Percentiles rank a stretch among this genome's conserved stretches.
Evolutionary conservation across 352 stramenopile genomes (phyloP).

Genomic region (Pythium oligandrum): DNA sequence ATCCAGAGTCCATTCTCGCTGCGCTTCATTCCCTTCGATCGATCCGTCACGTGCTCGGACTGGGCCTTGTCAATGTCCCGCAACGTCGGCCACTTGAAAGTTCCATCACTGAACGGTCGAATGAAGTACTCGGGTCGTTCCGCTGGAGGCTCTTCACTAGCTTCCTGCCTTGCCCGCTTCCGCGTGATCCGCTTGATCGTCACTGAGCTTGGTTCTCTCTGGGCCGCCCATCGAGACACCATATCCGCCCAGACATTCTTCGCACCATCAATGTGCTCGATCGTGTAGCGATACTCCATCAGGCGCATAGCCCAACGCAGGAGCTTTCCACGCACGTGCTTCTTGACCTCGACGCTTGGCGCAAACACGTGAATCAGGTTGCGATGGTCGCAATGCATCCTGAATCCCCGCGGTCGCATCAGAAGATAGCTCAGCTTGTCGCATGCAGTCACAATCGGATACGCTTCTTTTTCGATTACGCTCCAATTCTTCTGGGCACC

Average conservation of each 20-base stretch:
- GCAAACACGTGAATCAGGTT: constrained; percentile 21
- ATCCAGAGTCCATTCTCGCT: too few species aligned
- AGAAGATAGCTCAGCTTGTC: constrained; percentile 16
- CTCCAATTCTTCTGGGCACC: constrained; percentile 13
- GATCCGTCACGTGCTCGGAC: too few species aligned
- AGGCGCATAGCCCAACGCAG: constrained; percentile 14
- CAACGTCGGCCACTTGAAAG: neutral
- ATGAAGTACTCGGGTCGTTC: too few species aligned
- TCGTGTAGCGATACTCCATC: constrained; percentile 3
- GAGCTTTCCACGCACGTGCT: constrained; percentile 8
- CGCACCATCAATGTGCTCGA: constrained; percentile 16
- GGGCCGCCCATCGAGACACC: constrained; percentile 9
- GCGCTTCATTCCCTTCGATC: too few species aligned
- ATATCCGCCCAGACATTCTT: constrained; percentile 17
- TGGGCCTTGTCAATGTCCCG: neutral
- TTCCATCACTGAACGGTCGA: too few species aligned
- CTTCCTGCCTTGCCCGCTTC: too few species aligned
- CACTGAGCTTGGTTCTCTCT: too few species aligned
- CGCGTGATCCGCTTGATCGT: too few species aligned
- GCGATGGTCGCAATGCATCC: constrained; percentile 19
- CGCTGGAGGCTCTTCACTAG: too few species aligned
- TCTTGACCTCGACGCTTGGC: constrained; percentile 5
- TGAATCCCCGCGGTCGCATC: constrained; percentile 12
- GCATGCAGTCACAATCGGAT: constrained; percentile 18
- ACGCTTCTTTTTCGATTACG: constrained; percentile 23